A percentile compares a stretch with the other conserved stretches of the same genome.
Evolutionary conservation across 148 eudicot genomes (phyloP).

Genomic region (Vaccinium corymbosum): DNA sequence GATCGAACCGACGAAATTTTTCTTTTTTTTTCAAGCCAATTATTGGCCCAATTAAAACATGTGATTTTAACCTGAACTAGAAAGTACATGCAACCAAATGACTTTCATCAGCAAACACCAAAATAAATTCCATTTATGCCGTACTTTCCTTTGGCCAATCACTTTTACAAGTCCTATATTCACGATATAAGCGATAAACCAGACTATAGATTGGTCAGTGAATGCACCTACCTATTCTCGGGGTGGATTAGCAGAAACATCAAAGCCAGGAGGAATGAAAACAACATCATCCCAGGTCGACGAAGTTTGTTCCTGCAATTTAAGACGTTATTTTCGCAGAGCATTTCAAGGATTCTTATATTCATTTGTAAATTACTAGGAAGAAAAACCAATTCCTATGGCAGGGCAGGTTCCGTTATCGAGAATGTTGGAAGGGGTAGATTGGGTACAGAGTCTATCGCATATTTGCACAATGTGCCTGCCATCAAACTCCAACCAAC

Average conservation of each 20-base stretch:
- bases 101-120: neutral
- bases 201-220: neutral
- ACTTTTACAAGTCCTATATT: neutral
- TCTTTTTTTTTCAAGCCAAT: neutral
- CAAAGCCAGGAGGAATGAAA: constrained; percentile 94
- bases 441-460: neutral
- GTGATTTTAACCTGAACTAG: neutral
- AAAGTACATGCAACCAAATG: neutral
- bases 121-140: neutral
- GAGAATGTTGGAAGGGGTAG: neutral
- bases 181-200: neutral
- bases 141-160: neutral
- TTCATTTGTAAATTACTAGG: neutral
- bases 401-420: neutral
- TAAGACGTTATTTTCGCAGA: neutral
- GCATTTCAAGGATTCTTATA: neutral
- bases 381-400: neutral
- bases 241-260: constrained; percentile 55
- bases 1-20: too few relatives aligned
- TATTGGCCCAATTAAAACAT: neutral
- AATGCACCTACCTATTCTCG: constrained; percentile 10
- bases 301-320: constrained; percentile 51
- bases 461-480: neutral
- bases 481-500: neutral
- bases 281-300: constrained; percentile 81